These are phyloP conservation scores for Ligustrum vulgare DNA, from an alignment of 257 asterid genomes.

Conservation along the genomic window DNA sequence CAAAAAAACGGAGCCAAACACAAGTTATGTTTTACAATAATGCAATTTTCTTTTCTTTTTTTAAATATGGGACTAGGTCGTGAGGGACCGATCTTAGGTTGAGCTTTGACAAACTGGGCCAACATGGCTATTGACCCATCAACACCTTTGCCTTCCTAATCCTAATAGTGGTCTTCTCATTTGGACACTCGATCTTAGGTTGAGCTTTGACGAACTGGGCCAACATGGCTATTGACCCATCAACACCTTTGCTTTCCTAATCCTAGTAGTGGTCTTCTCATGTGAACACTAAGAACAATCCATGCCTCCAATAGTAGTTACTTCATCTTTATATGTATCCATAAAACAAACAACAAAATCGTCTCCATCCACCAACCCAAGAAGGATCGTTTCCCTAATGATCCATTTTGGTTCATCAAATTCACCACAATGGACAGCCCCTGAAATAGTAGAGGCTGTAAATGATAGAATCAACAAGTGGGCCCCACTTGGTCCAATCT, in stretches of 20 bases:
- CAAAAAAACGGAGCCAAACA: too few species aligned
- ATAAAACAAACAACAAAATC: neutral
- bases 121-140: neutral
- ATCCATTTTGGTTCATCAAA: conserved; percentile 9
- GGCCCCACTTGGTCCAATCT: conserved; percentile 33
- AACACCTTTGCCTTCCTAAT: neutral
- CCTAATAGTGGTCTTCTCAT: neutral
- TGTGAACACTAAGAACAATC: neutral
- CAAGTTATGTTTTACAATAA: too few species aligned
- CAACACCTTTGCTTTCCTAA: neutral
- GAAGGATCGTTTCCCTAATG: neutral
- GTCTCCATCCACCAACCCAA: neutral
- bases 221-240: neutral
- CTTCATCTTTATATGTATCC: neutral
- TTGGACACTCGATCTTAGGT: neutral
- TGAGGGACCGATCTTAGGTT: too few species aligned
- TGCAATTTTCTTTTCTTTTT: too few species aligned
- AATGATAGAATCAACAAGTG: conserved; percentile 28
- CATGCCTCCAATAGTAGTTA: neutral
- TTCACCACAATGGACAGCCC: conserved; percentile 23
- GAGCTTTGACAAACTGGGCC: neutral
- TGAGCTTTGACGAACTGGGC: neutral
- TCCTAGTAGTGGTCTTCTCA: neutral
- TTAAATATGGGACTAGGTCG: too few species aligned
- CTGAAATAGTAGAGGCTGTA: conserved; percentile 27